Conservation (phyloP, 306 rosid genomes). For the Glycine tomentella region DNA sequence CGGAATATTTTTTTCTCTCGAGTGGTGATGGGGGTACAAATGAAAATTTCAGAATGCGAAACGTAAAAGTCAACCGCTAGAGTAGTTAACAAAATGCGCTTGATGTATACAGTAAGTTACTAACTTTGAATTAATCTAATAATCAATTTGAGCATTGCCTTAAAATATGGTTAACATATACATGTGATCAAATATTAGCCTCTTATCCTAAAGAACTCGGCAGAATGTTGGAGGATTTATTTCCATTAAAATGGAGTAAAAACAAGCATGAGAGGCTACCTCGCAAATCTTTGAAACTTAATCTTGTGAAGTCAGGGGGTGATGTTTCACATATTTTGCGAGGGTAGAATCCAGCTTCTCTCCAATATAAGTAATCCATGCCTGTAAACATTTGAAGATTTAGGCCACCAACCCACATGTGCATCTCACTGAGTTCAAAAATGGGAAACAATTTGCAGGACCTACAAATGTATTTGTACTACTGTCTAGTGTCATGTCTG, state of each 20-base stretch:
- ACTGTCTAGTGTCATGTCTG: neutral
- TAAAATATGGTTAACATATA: constrained; percentile 15
- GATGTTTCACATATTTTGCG: constrained; percentile 52
- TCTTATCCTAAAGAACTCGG: constrained; percentile 16
- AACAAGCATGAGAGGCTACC: constrained; percentile 41
- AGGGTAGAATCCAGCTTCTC: constrained; percentile 78
- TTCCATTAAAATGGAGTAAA: neutral
- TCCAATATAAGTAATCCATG: constrained; percentile 61
- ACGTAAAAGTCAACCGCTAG: neutral
- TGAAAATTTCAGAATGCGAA: constrained; percentile 15
- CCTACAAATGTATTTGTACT: constrained; percentile 30
- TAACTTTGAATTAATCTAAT: constrained; percentile 2
- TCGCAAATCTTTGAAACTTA: constrained; percentile 53
- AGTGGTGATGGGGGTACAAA: neutral
- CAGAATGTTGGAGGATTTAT: neutral
- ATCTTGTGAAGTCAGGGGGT: constrained; percentile 49
- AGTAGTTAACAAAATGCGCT: constrained; percentile 15
- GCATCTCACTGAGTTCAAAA: constrained; percentile 12
- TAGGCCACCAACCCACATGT: constrained; percentile 25
- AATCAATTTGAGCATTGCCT: constrained; percentile 31
- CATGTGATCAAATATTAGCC: constrained; percentile 7
- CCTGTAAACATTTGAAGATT: constrained; percentile 51
- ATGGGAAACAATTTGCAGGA: constrained; percentile 18
- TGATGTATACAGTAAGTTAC: constrained; percentile 23
- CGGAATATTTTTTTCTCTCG: neutral